Conservation (phyloP, 768 basidiomycete species). For the Mycena alexandri region DNA sequence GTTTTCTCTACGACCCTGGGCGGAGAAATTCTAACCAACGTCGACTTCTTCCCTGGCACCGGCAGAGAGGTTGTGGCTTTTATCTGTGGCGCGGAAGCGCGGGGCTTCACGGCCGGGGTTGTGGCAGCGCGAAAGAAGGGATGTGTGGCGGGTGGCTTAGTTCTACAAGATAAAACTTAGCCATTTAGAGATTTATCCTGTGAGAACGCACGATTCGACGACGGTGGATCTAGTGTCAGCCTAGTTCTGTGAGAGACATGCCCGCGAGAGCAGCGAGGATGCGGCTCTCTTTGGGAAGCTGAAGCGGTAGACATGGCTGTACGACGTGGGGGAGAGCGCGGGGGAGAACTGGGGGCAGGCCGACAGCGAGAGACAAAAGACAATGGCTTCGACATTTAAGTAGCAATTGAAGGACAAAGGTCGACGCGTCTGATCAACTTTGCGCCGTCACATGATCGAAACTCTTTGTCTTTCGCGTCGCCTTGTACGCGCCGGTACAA, state of each 20-base stretch:
- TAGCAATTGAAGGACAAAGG: no score
- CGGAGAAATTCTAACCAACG: not conserved
- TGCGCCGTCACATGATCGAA: conserved; percentile 3
- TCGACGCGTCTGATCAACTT: no score
- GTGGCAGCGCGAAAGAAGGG: conserved; percentile 11
- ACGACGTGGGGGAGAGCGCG: conserved; percentile 12
- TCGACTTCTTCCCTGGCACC: conserved; percentile 10
- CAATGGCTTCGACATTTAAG: conserved; percentile 20
- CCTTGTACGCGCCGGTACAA: no score
- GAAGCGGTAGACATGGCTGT: conserved; percentile 18
- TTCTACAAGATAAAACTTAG: not conserved
- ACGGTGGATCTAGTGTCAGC: conserved; percentile 1
- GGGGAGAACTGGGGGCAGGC: not conserved
- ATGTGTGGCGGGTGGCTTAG: not conserved
- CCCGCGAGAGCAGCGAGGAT: conserved; percentile 23
- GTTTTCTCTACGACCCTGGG: not conserved
- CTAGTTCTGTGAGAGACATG: conserved; percentile 21
- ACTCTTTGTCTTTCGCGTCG: no score
- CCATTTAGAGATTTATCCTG: not conserved
- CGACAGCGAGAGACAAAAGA: conserved; percentile 15
- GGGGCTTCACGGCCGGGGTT: not conserved
- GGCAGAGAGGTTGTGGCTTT: conserved; percentile 10
- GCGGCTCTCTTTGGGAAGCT: conserved; percentile 13
- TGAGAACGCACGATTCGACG: conserved; percentile 13
- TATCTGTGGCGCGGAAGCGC: not conserved